phyloP scores from a whole-genome alignment of 1,284 basidiomycete genomes.

The Sporisorium scitamineum region DNA sequence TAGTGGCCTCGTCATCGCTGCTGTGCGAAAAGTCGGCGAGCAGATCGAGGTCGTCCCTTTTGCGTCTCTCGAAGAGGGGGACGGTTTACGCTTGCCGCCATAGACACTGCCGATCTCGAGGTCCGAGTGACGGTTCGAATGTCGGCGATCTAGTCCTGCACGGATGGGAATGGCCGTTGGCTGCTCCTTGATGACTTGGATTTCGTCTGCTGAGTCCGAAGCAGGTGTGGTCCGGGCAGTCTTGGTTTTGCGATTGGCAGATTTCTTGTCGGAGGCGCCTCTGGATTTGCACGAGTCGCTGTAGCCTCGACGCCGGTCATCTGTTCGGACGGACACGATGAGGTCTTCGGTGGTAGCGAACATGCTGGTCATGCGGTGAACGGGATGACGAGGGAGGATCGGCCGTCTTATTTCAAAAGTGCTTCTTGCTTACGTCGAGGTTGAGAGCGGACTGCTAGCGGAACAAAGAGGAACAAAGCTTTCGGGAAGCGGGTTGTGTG shows the following conservation, averaged over 20 bases:
- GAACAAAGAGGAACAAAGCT: neutral
- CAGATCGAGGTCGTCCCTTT: conserved; percentile 29
- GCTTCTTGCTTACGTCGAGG: no score
- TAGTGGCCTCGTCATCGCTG: conserved; percentile 17
- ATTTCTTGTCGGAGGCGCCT: neutral
- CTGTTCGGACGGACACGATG: conserved; percentile 1
- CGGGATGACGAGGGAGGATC: neutral
- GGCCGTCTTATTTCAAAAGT: no score
- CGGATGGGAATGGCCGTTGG: conserved; percentile 38
- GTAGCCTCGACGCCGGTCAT: neutral
- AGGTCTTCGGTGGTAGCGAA: conserved; percentile 29
- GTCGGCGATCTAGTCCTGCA: neutral
- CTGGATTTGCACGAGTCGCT: neutral
- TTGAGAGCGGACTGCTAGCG: neutral
- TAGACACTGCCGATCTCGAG: conserved; percentile 42
- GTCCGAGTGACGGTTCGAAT: conserved; percentile 30
- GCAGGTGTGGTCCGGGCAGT: neutral
- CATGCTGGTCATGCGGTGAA: conserved; percentile 1
- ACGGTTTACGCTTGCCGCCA: conserved; percentile 12
- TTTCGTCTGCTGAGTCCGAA: conserved; percentile 26
- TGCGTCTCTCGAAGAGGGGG: conserved; percentile 30
- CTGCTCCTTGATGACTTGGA: conserved; percentile 41
- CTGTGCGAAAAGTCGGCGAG: conserved; percentile 25
- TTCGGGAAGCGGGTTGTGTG: neutral
- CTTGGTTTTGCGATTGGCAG: neutral